Evolutionary conservation across 2,329 filamentous ascomycete species (phyloP).

Genomic region (Cadophora sp.): DNA sequence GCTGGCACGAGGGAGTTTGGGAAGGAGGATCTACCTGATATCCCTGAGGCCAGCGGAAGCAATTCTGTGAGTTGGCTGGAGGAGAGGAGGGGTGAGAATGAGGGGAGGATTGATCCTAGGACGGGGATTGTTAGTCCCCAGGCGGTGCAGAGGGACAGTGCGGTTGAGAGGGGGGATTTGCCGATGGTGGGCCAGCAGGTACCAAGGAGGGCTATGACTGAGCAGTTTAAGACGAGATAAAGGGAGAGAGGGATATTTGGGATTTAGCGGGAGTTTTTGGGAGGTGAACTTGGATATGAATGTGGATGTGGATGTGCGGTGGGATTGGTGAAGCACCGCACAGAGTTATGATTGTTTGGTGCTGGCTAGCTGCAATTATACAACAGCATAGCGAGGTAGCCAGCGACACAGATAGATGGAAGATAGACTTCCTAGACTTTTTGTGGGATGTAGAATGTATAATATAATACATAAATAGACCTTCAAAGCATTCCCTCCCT

Average conservation of each 20-base stretch:
- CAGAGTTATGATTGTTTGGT: too few relatives aligned
- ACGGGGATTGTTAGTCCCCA: slow-evolving; percentile 44
- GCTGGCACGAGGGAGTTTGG: slow-evolving; percentile 34
- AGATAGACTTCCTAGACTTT: too few relatives aligned
- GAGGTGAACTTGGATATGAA: neutral
- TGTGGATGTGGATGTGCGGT: neutral
- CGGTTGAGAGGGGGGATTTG: slow-evolving; percentile 37
- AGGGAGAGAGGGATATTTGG: neutral
- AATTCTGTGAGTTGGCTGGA: slow-evolving; percentile 28
- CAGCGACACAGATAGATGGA: too few relatives aligned
- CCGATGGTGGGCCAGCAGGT: slow-evolving; percentile 26
- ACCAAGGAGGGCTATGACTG: slow-evolving; percentile 32
- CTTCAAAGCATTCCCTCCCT: too few relatives aligned
- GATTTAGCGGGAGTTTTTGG: slow-evolving; percentile 18
- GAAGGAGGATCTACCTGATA: slow-evolving; percentile 50
- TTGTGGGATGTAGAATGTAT: too few relatives aligned
- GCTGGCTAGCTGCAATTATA: too few relatives aligned
- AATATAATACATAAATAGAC: too few relatives aligned
- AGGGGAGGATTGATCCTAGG: slow-evolving; percentile 42
- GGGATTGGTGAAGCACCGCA: too few relatives aligned
- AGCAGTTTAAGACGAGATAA: slow-evolving; percentile 21
- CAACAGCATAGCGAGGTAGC: too few relatives aligned
- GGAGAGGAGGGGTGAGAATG: slow-evolving; percentile 15
- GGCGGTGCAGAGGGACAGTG: slow-evolving; percentile 41
- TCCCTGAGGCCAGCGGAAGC: slow-evolving; percentile 47